Conservation (phyloP, 225 moss, liverwort and hornwort genomes). For the Pseudisothecium myosuroides region DNA sequence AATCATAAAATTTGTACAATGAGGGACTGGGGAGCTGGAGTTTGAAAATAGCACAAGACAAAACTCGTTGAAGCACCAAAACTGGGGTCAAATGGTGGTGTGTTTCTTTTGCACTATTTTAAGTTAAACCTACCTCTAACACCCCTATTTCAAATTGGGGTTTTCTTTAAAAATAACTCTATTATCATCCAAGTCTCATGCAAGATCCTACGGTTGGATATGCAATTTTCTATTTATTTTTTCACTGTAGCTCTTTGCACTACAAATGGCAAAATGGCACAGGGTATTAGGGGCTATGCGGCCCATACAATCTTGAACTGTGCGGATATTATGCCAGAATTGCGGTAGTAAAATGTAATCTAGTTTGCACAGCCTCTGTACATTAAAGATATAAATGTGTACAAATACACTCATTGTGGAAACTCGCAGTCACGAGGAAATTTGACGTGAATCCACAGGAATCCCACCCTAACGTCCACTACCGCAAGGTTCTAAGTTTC, state of each 20-base stretch:
- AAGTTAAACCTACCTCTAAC: too few relatives aligned
- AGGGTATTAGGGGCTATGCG: accelerated
- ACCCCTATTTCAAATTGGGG: too few relatives aligned
- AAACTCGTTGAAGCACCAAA: too few relatives aligned
- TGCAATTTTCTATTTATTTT: not conserved
- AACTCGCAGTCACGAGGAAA: not conserved
- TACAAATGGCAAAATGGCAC: not conserved
- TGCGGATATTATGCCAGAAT: not conserved
- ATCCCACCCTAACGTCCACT: not conserved
- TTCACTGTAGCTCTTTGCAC: not conserved
- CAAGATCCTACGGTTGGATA: not conserved
- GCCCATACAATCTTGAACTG: not conserved
- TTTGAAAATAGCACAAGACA: too few relatives aligned
- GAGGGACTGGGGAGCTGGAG: too few relatives aligned
- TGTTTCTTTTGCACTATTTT: too few relatives aligned
- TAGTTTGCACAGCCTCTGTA: not conserved
- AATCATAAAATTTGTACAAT: too few relatives aligned
- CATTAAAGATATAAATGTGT: not conserved
- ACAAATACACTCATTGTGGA: not conserved
- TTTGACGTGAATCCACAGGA: not conserved
- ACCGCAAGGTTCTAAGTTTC: not conserved
- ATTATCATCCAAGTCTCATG: not conserved
- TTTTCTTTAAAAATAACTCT: too few relatives aligned
- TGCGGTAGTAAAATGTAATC: not conserved
- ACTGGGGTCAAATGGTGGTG: too few relatives aligned